These are phyloP conservation scores for Irpex sp. DNA, from an alignment of 1,284 basidiomycete genomes.

Conservation along the genomic window DNA sequence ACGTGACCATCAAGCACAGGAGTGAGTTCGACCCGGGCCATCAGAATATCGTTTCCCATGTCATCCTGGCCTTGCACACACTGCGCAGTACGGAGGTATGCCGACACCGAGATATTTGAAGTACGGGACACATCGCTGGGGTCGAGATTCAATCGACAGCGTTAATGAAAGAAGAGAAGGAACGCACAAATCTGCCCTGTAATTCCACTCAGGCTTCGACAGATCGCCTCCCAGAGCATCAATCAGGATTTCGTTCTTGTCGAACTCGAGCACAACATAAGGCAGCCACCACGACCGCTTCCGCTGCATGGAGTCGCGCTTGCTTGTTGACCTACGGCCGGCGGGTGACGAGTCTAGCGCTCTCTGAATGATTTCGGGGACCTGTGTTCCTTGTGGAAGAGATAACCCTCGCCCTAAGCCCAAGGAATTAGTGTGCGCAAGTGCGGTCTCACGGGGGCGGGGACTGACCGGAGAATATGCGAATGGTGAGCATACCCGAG, in stretches of 20 bases:
- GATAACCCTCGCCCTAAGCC: constrained; percentile 65
- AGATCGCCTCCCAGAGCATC: constrained; percentile 94
- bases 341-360: constrained; percentile 63
- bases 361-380: constrained; percentile 85
- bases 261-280: constrained; percentile 96
- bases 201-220: constrained; percentile 89
- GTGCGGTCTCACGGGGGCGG: not conserved
- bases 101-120: constrained; percentile 87
- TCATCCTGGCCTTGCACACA: constrained; percentile 70
- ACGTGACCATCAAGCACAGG: constrained; percentile 82
- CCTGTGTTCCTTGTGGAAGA: constrained; percentile 67
- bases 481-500: constrained; percentile 81
- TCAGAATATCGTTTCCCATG: constrained; percentile 90
- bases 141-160: constrained; percentile 8
- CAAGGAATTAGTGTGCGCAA: not conserved
- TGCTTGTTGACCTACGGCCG: constrained; percentile 54
- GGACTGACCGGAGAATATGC: constrained; percentile 77
- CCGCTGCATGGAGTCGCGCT: constrained; percentile 85
- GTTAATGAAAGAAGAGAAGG: constrained; percentile 1
- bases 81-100: constrained; percentile 80
- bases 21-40: constrained; percentile 88
- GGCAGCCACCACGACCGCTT: constrained; percentile 96
- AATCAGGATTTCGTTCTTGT: constrained; percentile 98
- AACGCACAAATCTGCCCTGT: constrained; percentile 90
- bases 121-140: constrained; percentile 80